Evolutionary conservation across 768 basidiomycete species (phyloP).

Genomic region (Boletus vermiculosoides): DNA sequence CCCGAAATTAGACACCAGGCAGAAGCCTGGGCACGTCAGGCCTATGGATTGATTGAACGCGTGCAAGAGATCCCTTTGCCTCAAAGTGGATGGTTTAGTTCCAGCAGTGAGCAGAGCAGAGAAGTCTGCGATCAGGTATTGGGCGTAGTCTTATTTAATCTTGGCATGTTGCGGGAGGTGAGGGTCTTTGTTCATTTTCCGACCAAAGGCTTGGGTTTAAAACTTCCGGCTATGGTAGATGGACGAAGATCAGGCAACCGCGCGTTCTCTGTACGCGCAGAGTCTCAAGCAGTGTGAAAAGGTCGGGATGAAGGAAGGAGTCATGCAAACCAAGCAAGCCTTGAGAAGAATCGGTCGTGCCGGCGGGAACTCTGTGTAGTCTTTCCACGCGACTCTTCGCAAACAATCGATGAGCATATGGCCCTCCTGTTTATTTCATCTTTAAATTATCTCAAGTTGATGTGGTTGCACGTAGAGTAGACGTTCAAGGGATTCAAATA

Average conservation of each 20-base stretch:
- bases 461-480: background rate
- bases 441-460: too few species aligned
- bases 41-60: slow-evolving; percentile 35
- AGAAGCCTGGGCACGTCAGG: slow-evolving; percentile 61
- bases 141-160: slow-evolving; percentile 59
- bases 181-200: background rate
- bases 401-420: background rate
- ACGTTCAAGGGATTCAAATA: too few species aligned
- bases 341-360: slow-evolving; percentile 29
- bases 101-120: slow-evolving; percentile 24
- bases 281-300: slow-evolving; percentile 33
- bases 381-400: background rate
- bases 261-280: slow-evolving; percentile 31
- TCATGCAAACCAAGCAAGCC: slow-evolving; percentile 35
- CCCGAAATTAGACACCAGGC: slow-evolving; percentile 43
- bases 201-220: background rate
- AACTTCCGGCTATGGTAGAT: slow-evolving; percentile 25
- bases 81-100: slow-evolving; percentile 20
- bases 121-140: slow-evolving; percentile 54
- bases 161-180: slow-evolving; percentile 54
- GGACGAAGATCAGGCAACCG: slow-evolving; percentile 29
- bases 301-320: slow-evolving; percentile 35
- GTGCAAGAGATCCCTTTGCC: slow-evolving; percentile 20
- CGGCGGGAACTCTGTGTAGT: background rate
- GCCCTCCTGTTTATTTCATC: background rate